Evolutionary conservation across 805 yeast species (phyloP).

Genomic region (Sungouiozyma ichnusensis): DNA sequence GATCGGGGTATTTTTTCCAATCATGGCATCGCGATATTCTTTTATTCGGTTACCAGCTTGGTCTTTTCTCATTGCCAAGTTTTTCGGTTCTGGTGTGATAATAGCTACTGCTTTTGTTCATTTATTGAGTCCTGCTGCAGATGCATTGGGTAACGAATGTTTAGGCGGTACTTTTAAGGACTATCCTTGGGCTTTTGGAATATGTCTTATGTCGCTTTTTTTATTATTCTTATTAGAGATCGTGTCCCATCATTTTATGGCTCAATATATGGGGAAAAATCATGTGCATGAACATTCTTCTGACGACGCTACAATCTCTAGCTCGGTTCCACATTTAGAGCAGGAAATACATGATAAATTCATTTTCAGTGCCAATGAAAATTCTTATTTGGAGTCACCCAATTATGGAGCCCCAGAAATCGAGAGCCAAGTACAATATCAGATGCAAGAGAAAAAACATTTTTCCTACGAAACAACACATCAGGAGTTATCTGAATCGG

Average conservation of each 20-base stretch:
- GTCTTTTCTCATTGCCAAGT: slow-evolving; percentile 53
- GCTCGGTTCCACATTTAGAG: background rate
- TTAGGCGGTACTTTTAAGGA: slow-evolving; percentile 47
- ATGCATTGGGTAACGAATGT: slow-evolving; percentile 36
- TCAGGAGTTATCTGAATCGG: slow-evolving; percentile 8
- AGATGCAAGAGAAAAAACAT: slow-evolving; percentile 5
- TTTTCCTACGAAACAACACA: slow-evolving; percentile 5
- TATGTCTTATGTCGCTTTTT: slow-evolving; percentile 38
- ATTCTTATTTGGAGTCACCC: background rate
- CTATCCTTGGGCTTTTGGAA: slow-evolving; percentile 50
- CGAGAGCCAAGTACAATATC: too few species aligned
- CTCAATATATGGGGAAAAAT: slow-evolving; percentile 21
- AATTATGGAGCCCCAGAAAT: background rate
- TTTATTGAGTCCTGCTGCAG: slow-evolving; percentile 43
- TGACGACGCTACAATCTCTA: background rate
- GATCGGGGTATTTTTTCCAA: slow-evolving; percentile 52
- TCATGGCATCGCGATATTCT: slow-evolving; percentile 48
- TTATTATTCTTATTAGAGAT: slow-evolving; percentile 40
- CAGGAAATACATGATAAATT: background rate
- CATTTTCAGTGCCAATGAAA: background rate
- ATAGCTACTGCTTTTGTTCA: slow-evolving; percentile 69
- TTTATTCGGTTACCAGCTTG: slow-evolving; percentile 47
- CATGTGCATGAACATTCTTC: background rate
- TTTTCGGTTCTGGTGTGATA: slow-evolving; percentile 73
- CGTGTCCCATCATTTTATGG: slow-evolving; percentile 35